Evolutionary conservation across 1,284 basidiomycete species (phyloP), one percentile per base, ranked within the genome.

Genomic region (Trichosporon ovoides): DNA sequence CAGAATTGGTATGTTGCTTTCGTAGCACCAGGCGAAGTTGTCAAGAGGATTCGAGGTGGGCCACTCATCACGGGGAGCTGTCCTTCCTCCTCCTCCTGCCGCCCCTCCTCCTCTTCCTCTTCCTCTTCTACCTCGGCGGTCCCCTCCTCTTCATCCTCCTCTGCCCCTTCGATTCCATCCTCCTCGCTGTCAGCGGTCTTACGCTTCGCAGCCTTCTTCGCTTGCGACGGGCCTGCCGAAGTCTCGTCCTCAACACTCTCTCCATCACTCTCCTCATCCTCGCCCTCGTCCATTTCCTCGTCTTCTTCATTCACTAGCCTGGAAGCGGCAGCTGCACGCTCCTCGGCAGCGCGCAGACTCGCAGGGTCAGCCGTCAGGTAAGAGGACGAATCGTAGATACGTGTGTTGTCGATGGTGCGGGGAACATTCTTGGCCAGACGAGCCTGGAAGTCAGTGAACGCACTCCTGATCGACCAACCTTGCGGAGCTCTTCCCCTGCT

Each of bases 381-480:
- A 37, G 89, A 90, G 7, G 63, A 69, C 3, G 90, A 88, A 68
- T 96, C 92, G 74, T 84, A 90, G 74, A 93, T 86, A 61, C 94
- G 85, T 53, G 87, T 89, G 75, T 97, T 98, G 73, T 98, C 95
- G 36, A 98, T 85, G 0, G 95, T 98, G 38, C 85, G 83, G 0
- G 95, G 91, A 19, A 94, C 81, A 80, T 97, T 96, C 68, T 87
- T 84, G 7, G 84, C 82, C 37, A 91, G 78, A 60, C 92, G 84
- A 84, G 86, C 87, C 90, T 92, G 52, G 43, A n/a, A 16, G 31
- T 57, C 43, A 62, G 57, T 40, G 13, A 14, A 19, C 7, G 12
- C 35, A 19, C 18, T 9, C 18, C 16, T 11, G 19, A 3, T 6
- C 19, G 13, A 58, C 69, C 49, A 12, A 75, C 72, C 67, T 60